Base-by-base conservation (phyloP, 1,284 basidiomycete genomes). In the Caloboletus firmus region DNA sequence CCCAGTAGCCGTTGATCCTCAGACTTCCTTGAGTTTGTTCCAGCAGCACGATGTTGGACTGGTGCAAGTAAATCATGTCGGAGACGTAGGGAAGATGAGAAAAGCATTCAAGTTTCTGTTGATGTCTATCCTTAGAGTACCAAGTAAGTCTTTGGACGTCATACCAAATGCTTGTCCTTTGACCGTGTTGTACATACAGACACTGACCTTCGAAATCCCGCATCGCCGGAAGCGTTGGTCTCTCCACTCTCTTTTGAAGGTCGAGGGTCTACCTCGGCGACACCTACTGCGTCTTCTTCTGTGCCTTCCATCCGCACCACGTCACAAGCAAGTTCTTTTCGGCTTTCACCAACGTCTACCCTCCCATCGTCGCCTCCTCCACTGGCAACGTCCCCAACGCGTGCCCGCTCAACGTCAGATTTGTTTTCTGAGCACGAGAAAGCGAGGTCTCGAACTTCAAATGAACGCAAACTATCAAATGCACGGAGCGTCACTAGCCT, bases 91-190 rank as follows among this genome's bases (percentile, higher is more conserved):
- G 9, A 86, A 82, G 67, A 84, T 90, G 69, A 79, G 82, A 43
- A 77, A 78, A 51, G 80, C 79, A 0, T 89, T 91, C 64, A 79
- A 82, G 44, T 89, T 79, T 73, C 66, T 91, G 28, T 66, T 89
- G 55, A 81, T 78, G 63, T 78, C 83, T 5, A 79, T 89, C 28
- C 69, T 79, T 41, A 77, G 78, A 43, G 77, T 79, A 51, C 76
- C 79, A 68, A 75, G 85, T 83, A 60, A 65, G 79, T 61, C n/a
- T 47, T 39, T 39, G 36, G 31, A 13, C 51, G 11, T 43, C 45
- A 47, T 49, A 43, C 20, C 49, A 42, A 31, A 12, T 46, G 20
- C 52, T 43, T 31, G 50, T 51, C 49, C 31, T 55, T 59, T 46
- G 44, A 54, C 32, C 20, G 45, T 22, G 34, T 40, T 43, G 44